Base-by-base conservation (phyloP, 1,284 basidiomycete genomes). In the Sanghuangporus sanghuang region DNA sequence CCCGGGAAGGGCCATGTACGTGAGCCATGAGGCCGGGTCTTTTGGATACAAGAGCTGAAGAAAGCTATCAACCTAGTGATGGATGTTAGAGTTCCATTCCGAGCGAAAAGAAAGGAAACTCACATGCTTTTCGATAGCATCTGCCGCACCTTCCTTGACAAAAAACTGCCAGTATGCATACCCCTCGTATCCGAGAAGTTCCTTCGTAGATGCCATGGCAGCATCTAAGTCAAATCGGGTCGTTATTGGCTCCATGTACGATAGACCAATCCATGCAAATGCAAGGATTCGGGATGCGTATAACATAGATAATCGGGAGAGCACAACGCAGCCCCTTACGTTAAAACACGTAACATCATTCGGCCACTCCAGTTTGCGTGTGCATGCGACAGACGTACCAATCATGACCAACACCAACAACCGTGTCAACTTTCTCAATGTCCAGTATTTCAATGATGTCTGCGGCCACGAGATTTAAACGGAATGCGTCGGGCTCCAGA, bases 111-210 rank as follows among this genome's bases (percentile, higher is more conserved):
- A 7, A 36, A 6, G 23, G 46, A 36, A 8, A 27, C 54, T 16
- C 32, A 74, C 73, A 64, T 75, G 70, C 7, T 65, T 57, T 60
- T 71, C 68, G 44, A 74, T 69, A 5, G 73, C 64, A 49, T 65
- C 62, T 32, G 66, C 64, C 14, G 66, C 62, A 6, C 61, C 67
- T 0, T 74, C 67, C 49, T 68, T 66, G 8, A 67, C 68, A 65
- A 73, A 66, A 62, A 67, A 65, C 48, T 71, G 57, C 67, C 59
- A 66, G 39, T 77, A 75, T 1, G 75, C 76, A 63, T 71, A 73
- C 12, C 73, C 63, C 60, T 74, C 73, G 59, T 74, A 74, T 23
- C 75, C 76, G 40, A 71, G 68, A 66, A 69, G 70, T 62, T 68
- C 67, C 61, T 73, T 73, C 7, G 69, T 71, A 68, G 36, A 12